Evolutionary conservation across 331 rosid species (phyloP), one percentile per base, ranked within the genome.

Genomic region (Ulmus americana): DNA sequence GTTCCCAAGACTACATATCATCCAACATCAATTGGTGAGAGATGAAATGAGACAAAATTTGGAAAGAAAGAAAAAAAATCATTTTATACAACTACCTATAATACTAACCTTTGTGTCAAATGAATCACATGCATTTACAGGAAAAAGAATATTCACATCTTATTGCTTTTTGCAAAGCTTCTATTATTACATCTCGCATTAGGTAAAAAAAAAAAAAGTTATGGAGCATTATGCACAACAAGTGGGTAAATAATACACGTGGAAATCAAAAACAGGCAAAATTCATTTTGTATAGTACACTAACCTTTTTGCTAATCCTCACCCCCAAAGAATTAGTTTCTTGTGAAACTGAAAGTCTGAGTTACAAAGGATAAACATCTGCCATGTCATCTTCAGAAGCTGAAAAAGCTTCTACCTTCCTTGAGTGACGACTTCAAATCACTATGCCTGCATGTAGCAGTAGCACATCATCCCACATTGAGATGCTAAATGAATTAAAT

Each of bases 321-420:
- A 87, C 87, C 74, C 89, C 99, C 76, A 90, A 76, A 15, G 90
- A 80, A 77, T 76, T 79, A 59, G 85, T 76, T 74, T 90, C 97
- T 63, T 75, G 83, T 72, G 73, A 84, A 75, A 82, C 77, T 55
- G 91, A 90, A 76, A 94, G 91, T 77, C 95, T 81, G 48, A 94
- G 97, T 67, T 90, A 91, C 65, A 94, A 82, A 28, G 99, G 99
- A 81, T 94, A 94, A 68, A 94, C 95, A 76, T 90, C 99, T 6
- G 79, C 73, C 73, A 85, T 90, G 80, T 89, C 88, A 77, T 80
- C 84, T 72, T 82, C 86, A 5, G 86, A 81, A 46, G 89, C 90
- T 46, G 88, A 87, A 74, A 74, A 90, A 89, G 46, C 80, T 85
- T 79, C 68, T 77, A 63, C 82, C 82, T 65, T 87, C 86, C 82